A percentile compares a stretch with the other conserved stretches of the same genome.
Evolutionary conservation across 2,329 filamentous ascomycete species (phyloP).

Genomic region (Onygena corvina): DNA sequence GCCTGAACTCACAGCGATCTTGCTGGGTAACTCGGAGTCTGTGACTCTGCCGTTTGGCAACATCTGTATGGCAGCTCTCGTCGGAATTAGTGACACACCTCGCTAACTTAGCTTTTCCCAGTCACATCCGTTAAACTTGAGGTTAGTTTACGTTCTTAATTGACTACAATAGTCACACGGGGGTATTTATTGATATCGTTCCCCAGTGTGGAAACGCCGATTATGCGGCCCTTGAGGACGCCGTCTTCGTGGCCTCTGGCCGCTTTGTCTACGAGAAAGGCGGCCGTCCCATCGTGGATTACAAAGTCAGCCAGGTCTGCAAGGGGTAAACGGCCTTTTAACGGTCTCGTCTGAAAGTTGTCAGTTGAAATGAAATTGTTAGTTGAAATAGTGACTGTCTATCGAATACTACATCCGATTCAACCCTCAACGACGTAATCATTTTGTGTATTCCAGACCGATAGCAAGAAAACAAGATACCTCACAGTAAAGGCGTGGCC

Average conservation of each 20-base stretch:
- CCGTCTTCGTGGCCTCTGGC: conserved; percentile 32
- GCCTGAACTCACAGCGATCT: conserved; percentile 24
- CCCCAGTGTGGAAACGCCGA: conserved; percentile 31
- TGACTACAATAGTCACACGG: neutral
- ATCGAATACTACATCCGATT: neutral
- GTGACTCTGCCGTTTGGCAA: conserved; percentile 30
- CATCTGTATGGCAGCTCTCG: conserved; percentile 26
- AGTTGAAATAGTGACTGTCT: neutral
- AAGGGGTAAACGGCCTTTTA: conserved; percentile 13
- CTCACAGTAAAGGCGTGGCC: neutral
- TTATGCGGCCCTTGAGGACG: conserved; percentile 32
- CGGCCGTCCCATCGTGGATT: conserved; percentile 31
- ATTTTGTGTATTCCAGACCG: neutral
- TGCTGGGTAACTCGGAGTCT: conserved; percentile 24
- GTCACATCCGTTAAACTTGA: conserved; percentile 31
- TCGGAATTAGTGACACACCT: neutral
- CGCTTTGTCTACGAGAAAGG: conserved; percentile 30
- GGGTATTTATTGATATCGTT: neutral
- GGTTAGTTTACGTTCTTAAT: conserved; percentile 16
- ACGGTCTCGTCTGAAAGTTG: no score
- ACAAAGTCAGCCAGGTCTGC: conserved; percentile 32
- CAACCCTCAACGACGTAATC: neutral
- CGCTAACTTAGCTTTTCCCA: conserved; percentile 12
- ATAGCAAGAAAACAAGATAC: neutral
- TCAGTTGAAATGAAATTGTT: no score